Evolutionary conservation across 352 stramenopile species (phyloP), one percentile per base, ranked within the genome.

Genomic region (Phytophthora sansomeana): DNA sequence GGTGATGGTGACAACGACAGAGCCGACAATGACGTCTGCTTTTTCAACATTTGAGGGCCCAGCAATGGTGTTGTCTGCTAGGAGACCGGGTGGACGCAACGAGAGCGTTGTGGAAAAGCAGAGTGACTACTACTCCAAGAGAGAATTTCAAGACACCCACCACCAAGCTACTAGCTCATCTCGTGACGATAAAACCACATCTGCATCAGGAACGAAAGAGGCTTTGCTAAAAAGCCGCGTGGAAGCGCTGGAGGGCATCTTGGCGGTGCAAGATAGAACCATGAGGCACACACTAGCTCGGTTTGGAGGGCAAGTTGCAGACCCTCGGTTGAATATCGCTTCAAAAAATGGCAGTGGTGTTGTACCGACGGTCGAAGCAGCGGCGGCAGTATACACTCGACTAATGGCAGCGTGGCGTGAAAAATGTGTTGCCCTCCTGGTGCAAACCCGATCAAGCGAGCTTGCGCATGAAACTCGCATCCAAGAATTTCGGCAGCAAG

Each of bases 361-460:
- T 47, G 49, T 35, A 14, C 53, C 47, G 19, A 66, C 53, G 8
- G 32, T 46, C 29, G 53, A 62, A 44, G 47, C 52, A 44, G 62
- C 61, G n/a, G 47, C 32, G 6, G n/a, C 38, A 33, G 55, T 67
- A 7, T 74, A 66, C n/a, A 63, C 55, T 24, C 60, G 21, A 14
- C 24, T 74, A 7, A 33, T 74, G 13, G 33, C 67, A 32, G 42
- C 36, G 49, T 93, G 85, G 85, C 74, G 85, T n/a, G 56, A 75
- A 43, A 91, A 90, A 58, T 80, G 77, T 5, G 71, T 91, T 3
- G 43, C 77, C 2, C 53, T 92, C 1, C 79, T 92, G 71, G 83
- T 93, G 9, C 81, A 87, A 35, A 51, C 78, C 6, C 75, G 81
- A 58, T 72, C 63, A 13, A 58, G 54, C 16, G 72, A 91, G 35